phyloP scores from a whole-genome alignment of 2,329 filamentous ascomycete genomes.

The Grosmannia serpens region DNA sequence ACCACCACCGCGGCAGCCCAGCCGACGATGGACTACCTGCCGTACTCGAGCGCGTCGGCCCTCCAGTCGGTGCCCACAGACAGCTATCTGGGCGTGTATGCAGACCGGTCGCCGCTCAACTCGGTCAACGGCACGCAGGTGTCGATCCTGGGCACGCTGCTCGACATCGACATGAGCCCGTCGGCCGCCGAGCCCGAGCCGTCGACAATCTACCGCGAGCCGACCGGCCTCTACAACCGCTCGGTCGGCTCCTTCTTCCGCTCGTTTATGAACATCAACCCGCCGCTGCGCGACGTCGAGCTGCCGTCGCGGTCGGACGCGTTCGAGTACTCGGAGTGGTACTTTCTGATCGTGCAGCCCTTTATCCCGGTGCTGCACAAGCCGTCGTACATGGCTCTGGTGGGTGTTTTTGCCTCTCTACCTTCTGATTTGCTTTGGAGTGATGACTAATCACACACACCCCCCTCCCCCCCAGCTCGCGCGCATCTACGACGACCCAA shows the following conservation, averaged over 20 bases:
- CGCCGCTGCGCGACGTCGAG: conserved; percentile 39
- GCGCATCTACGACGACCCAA: conserved; percentile 58
- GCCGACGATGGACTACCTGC: conserved; percentile 8
- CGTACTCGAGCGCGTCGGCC: conserved; percentile 19
- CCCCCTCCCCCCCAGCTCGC: conserved; percentile 32
- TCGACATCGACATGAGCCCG: conserved; percentile 59
- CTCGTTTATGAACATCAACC: conserved; percentile 50
- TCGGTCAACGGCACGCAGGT: conserved; percentile 65
- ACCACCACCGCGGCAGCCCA: background rate
- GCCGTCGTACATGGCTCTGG: conserved; percentile 57
- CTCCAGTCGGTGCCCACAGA: conserved; percentile 39
- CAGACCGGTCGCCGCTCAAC: conserved; percentile 53
- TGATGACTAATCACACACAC: too few species aligned
- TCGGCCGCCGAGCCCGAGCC: conserved; percentile 17
- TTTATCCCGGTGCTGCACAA: conserved; percentile 71
- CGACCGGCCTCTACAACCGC: conserved; percentile 50
- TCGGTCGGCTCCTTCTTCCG: conserved; percentile 61
- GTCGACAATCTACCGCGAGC: conserved; percentile 2
- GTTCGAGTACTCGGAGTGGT: conserved; percentile 61
- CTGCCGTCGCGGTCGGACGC: conserved; percentile 55
- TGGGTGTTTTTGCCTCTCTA: conserved; percentile 26
- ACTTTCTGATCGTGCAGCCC: conserved; percentile 58
- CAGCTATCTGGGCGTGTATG: conserved; percentile 54
- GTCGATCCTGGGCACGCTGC: conserved; percentile 68
- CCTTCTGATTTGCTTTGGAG: conserved; percentile 4